A percentile compares a stretch with the other conserved stretches of the same genome.
These are phyloP conservation scores for Fusarium camptoceras DNA, from an alignment of 2,329 filamentous ascomycete species.

Conservation along the genomic window DNA sequence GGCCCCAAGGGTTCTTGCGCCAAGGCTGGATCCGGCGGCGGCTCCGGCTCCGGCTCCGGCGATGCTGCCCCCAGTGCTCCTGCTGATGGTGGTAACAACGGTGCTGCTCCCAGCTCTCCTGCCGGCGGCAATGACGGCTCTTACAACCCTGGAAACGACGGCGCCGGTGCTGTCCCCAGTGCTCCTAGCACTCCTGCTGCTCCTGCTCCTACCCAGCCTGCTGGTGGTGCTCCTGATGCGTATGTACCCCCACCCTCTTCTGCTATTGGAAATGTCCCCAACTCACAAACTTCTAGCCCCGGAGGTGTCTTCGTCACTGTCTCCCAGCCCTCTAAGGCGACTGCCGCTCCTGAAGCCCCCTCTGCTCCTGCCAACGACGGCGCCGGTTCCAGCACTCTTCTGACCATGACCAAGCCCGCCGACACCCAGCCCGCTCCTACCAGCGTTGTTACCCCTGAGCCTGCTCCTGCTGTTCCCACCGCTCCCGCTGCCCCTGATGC, in stretches of 20 bases:
- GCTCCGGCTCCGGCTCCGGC: constrained; percentile 24
- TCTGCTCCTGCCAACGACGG: constrained; percentile 29
- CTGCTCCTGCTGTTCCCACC: constrained; percentile 26
- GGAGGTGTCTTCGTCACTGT: constrained; percentile 59
- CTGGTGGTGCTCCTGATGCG: constrained; percentile 41
- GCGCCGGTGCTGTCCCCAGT: constrained; percentile 21
- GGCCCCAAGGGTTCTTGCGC: constrained; percentile 52
- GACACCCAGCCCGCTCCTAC: constrained; percentile 24
- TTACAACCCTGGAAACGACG: constrained; percentile 4
- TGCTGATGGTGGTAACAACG: constrained; percentile 1
- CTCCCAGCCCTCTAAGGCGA: constrained; percentile 40
- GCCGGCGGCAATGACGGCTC: constrained; percentile 2
- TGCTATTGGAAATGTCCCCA: constrained; percentile 11
- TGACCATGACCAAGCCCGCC: constrained; percentile 43
- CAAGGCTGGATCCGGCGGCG: constrained; percentile 42
- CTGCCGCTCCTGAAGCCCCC: constrained; percentile 41
- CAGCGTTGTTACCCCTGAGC: constrained; percentile 24
- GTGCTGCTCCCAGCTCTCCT: constrained; percentile 5
- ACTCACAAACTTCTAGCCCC: constrained; percentile 48
- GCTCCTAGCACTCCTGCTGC: constrained; percentile 27
- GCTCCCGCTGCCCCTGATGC: constrained; percentile 29
- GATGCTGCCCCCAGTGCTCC: constrained; percentile 6
- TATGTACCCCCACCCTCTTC: constrained; percentile 40
- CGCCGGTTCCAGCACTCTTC: constrained; percentile 36
- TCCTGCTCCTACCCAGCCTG: constrained; percentile 30